Evolutionary conservation across 1,139 yeast species (phyloP).

Genomic region (Pichia kudriavzevii): DNA sequence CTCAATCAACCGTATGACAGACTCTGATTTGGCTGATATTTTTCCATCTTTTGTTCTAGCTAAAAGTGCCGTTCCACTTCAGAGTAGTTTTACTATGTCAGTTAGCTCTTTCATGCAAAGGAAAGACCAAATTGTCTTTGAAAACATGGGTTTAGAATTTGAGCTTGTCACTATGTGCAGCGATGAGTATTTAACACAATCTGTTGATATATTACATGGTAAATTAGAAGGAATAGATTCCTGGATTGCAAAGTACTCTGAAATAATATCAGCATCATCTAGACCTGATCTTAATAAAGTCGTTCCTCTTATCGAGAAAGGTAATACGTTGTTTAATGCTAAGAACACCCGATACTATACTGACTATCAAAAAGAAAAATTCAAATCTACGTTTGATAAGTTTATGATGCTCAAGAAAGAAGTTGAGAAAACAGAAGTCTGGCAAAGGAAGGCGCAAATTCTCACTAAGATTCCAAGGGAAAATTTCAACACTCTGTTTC

Average conservation of each 20-base stretch:
- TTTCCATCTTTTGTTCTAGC: constrained; percentile 49
- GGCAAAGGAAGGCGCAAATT: constrained; percentile 52
- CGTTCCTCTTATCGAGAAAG: constrained; percentile 43
- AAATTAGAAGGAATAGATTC: constrained; percentile 39
- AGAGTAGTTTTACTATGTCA: constrained; percentile 36
- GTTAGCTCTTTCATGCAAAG: constrained; percentile 35
- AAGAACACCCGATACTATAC: constrained; percentile 1
- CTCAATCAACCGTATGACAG: constrained; percentile 33
- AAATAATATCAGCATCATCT: constrained; percentile 33
- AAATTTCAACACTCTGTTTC: constrained; percentile 21
- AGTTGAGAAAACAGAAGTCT: constrained; percentile 39
- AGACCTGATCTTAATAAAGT: constrained; percentile 44
- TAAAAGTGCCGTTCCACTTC: constrained; percentile 24
- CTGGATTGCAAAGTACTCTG: constrained; percentile 47
- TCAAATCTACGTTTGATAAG: constrained; percentile 17
- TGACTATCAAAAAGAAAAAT: constrained; percentile 4
- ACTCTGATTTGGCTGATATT: constrained; percentile 40
- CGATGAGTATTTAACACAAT: constrained; percentile 43
- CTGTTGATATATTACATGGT: constrained; percentile 31
- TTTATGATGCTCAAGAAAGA: constrained; percentile 35
- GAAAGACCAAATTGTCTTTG: constrained; percentile 21
- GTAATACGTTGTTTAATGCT: constrained; percentile 40
- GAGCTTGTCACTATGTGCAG: constrained; percentile 42
- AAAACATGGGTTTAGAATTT: constrained; percentile 15
- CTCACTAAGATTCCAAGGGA: constrained; percentile 46